A percentile compares a stretch with the other conserved stretches of the same genome.
Conservation (phyloP, 257 asterid genomes). For the Solanum commersonii region DNA sequence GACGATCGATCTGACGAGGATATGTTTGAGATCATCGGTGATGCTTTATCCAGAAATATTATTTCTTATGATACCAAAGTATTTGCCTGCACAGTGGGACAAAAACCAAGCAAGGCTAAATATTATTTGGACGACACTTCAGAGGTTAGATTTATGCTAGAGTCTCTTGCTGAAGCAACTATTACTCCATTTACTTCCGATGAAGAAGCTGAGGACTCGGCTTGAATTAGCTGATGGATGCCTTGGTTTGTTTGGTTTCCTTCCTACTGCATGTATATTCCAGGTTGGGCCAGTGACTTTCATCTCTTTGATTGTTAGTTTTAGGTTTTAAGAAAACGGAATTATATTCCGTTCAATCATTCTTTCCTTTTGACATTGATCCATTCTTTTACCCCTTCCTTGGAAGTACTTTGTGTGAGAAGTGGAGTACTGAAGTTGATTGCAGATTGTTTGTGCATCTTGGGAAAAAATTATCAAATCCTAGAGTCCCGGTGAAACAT, state of each 20-base stretch:
- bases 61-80: slow-evolving; percentile 57
- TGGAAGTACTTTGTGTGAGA: slow-evolving; percentile 5
- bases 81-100: slow-evolving; percentile 84
- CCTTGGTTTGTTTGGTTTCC: slow-evolving; percentile 18
- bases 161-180: slow-evolving; percentile 63
- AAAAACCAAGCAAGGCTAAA: slow-evolving; percentile 84
- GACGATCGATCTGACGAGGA: slow-evolving; percentile 92
- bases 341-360: slow-evolving; percentile 1
- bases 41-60: slow-evolving; percentile 40
- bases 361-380: slow-evolving; percentile 1
- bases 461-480: not conserved
- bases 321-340: slow-evolving; percentile 21
- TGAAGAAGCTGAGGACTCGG: slow-evolving; percentile 32
- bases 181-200: slow-evolving; percentile 51
- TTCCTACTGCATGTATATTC: slow-evolving; percentile 10
- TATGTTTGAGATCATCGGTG: slow-evolving; percentile 66
- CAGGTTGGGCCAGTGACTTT: slow-evolving; percentile 4
- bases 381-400: slow-evolving; percentile 17
- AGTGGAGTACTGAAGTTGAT: not conserved
- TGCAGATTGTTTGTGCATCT: not conserved
- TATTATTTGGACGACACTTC: slow-evolving; percentile 76
- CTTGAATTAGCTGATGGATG: slow-evolving; percentile 15
- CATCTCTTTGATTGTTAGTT: slow-evolving; percentile 19
- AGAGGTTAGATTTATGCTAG: slow-evolving; percentile 68
- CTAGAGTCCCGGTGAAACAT: not conserved